Conservation (phyloP, 345 rosid genomes). For the Salix viminalis region DNA sequence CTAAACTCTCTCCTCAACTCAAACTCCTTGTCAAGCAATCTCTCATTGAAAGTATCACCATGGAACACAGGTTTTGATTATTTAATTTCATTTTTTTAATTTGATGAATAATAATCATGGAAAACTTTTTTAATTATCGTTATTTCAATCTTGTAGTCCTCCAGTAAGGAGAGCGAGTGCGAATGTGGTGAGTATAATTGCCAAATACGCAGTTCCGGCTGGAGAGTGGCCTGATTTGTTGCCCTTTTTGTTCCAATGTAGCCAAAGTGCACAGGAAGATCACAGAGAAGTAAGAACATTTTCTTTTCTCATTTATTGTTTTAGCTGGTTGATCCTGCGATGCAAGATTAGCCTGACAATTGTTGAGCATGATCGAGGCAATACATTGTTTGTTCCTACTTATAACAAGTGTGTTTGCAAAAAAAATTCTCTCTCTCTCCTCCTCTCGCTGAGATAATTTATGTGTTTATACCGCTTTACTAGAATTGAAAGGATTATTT, state of each 20-base stretch:
- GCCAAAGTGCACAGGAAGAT: conserved; percentile 95
- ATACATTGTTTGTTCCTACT: neutral
- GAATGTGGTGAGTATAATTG: conserved; percentile 87
- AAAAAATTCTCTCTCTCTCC: neutral
- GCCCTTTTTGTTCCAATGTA: conserved; percentile 83
- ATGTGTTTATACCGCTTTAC: neutral
- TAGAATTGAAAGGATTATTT: conserved; percentile 3
- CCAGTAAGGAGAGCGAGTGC: conserved; percentile 98
- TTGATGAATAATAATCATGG: neutral
- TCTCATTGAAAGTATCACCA: conserved; percentile 85
- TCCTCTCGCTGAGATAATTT: neutral
- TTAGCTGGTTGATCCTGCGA: neutral
- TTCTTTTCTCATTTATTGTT: neutral
- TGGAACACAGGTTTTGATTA: conserved; percentile 67
- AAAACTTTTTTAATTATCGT: neutral
- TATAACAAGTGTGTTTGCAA: neutral
- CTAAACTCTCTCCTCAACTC: conserved; percentile 79
- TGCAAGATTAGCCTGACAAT: neutral
- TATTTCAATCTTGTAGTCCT: conserved; percentile 38
- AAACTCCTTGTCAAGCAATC: conserved; percentile 84
- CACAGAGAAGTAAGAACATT: conserved; percentile 72
- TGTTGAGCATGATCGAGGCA: neutral
- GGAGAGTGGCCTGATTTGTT: conserved; percentile 98
- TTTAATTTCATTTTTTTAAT: neutral
- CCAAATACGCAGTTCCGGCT: conserved; percentile 88